Evolutionary conservation across 2,329 filamentous ascomycete species (phyloP).

Genomic region (Periconia digitata): DNA sequence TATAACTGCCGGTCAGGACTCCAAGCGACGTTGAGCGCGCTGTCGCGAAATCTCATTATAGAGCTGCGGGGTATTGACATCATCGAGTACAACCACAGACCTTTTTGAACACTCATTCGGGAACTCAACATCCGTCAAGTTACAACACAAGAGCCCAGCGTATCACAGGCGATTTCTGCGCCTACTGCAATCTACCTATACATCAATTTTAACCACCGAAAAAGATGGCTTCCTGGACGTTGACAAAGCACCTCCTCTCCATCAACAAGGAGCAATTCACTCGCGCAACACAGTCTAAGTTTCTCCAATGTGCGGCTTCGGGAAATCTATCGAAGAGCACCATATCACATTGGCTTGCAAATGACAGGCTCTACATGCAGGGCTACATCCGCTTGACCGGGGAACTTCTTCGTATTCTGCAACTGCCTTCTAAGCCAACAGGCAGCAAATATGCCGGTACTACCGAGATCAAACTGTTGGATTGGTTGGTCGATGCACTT

Average conservation of each 20-base stretch:
- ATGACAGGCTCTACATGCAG: constrained; percentile 36
- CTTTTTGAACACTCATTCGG: too few relatives aligned
- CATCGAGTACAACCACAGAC: too few relatives aligned
- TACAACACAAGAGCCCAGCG: too few relatives aligned
- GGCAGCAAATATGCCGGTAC: constrained; percentile 14
- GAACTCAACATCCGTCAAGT: too few relatives aligned
- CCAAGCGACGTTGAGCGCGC: too few relatives aligned
- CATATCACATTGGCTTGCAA: constrained; percentile 38
- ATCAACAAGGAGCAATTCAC: constrained; percentile 28
- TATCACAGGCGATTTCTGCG: too few relatives aligned
- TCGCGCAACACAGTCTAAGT: constrained; percentile 32
- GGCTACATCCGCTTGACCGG: constrained; percentile 33
- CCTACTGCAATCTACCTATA: too few relatives aligned
- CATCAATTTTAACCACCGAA: background rate
- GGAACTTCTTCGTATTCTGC: constrained; percentile 21
- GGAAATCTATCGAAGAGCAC: constrained; percentile 31
- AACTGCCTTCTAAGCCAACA: constrained; percentile 14
- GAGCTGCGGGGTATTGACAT: too few relatives aligned
- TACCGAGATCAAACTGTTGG: constrained; percentile 25
- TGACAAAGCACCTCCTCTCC: constrained; percentile 36
- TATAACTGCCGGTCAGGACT: too few relatives aligned
- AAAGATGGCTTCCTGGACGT: constrained; percentile 8
- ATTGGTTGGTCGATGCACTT: constrained; percentile 34
- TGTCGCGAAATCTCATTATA: too few relatives aligned
- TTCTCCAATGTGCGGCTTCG: constrained; percentile 32